A percentile compares a stretch with the other conserved stretches of the same genome.
These are phyloP conservation scores for Mycena haematopus DNA, from an alignment of 768 basidiomycete genomes.

Conservation along the genomic window DNA sequence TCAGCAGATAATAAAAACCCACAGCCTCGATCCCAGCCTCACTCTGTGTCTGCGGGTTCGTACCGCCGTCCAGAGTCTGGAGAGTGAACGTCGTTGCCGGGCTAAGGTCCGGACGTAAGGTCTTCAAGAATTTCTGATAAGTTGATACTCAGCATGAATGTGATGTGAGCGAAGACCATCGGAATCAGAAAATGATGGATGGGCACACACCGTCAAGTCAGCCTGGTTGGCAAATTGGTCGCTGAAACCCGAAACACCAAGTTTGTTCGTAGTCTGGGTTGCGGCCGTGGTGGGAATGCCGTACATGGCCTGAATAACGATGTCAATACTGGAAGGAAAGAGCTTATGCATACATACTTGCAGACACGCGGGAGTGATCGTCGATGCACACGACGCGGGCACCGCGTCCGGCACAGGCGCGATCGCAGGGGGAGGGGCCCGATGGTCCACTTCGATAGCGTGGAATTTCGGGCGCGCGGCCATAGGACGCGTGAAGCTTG, in stretches of 20 bases:
- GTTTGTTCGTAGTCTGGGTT: conserved; percentile 32
- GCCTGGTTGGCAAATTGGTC: conserved; percentile 30
- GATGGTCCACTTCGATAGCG: too few relatives aligned
- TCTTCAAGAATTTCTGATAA: conserved; percentile 17
- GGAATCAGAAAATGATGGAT: too few relatives aligned
- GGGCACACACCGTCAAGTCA: conserved; percentile 30
- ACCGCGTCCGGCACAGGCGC: too few relatives aligned
- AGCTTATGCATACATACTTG: too few relatives aligned
- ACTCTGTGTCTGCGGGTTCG: conserved; percentile 25
- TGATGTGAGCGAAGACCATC: neutral
- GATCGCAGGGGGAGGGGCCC: too few relatives aligned
- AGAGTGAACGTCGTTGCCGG: conserved; percentile 30
- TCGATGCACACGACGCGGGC: conserved; percentile 17
- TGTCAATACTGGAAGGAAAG: too few relatives aligned
- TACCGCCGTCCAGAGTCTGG: conserved; percentile 34
- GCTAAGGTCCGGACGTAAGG: conserved; percentile 25
- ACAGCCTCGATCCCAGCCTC: conserved; percentile 35
- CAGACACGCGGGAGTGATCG: conserved; percentile 26
- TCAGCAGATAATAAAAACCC: conserved; percentile 9
- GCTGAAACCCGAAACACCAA: conserved; percentile 40
- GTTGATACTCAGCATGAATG: neutral
- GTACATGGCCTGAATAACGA: too few relatives aligned
- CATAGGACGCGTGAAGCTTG: conserved; percentile 36
- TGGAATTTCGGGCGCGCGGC: conserved; percentile 2
- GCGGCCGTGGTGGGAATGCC: conserved; percentile 41